These are phyloP conservation scores for Mycena haematopus DNA, from an alignment of 768 basidiomycete genomes.

Conservation along the genomic window DNA sequence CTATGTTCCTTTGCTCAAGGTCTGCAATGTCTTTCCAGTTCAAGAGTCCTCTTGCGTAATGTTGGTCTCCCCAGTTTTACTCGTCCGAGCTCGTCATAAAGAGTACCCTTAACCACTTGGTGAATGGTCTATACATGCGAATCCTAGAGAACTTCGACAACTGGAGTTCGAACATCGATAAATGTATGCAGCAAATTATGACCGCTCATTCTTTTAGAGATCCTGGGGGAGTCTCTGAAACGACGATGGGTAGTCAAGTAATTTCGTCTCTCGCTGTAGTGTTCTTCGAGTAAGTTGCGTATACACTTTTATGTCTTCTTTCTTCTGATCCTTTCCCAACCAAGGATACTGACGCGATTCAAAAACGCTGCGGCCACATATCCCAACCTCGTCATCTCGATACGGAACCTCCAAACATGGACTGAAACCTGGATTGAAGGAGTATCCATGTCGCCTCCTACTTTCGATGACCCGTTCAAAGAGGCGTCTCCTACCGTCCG, in stretches of 20 bases:
- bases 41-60: not conserved
- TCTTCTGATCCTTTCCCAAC: not conserved
- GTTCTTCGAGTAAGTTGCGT: constrained; percentile 54
- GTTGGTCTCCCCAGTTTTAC: constrained; percentile 49
- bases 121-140: constrained; percentile 55
- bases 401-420: constrained; percentile 52
- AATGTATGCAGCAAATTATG: constrained; percentile 46
- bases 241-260: constrained; percentile 46
- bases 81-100: constrained; percentile 65
- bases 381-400: constrained; percentile 48
- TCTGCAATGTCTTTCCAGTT: constrained; percentile 29
- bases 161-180: constrained; percentile 48
- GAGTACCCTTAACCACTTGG: constrained; percentile 55
- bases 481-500: constrained; percentile 37
- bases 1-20: constrained; percentile 59
- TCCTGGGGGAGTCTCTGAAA: constrained; percentile 13
- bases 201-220: constrained; percentile 45
- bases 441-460: constrained; percentile 42
- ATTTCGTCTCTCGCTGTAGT: constrained; percentile 54
- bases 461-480: constrained; percentile 54
- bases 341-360: constrained; percentile 53
- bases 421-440: constrained; percentile 53
- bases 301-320: constrained; percentile 19
- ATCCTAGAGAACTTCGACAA: constrained; percentile 53
- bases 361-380: constrained; percentile 57